Percentiles rank a stretch among this genome's conserved stretches.
Conservation (phyloP, 2,329 filamentous ascomycete genomes). For the Plenodomus lindquistii region DNA sequence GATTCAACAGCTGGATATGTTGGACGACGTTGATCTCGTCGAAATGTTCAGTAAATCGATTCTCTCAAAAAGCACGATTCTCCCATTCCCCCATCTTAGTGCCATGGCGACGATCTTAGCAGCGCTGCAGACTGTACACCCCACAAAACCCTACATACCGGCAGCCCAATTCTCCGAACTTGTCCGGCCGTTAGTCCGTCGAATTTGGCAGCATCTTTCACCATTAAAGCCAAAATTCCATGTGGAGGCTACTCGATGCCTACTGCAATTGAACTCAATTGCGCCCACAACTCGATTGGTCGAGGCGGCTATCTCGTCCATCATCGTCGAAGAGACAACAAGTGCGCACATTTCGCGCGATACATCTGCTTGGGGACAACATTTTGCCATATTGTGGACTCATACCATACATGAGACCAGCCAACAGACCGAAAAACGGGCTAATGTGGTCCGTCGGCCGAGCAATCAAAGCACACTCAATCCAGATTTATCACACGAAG, state of each 20-base stretch:
- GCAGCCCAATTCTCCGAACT: constrained; percentile 61
- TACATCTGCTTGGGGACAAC: constrained; percentile 62
- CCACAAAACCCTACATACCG: constrained; percentile 32
- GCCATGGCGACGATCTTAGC: constrained; percentile 39
- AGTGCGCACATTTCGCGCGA: not conserved
- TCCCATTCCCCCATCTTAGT: constrained; percentile 35
- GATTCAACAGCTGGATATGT: constrained; percentile 24
- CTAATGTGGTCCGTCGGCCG: constrained; percentile 29
- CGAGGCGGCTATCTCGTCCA: constrained; percentile 75
- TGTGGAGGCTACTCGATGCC: constrained; percentile 82
- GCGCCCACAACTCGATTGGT: constrained; percentile 71
- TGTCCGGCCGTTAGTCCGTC: constrained; percentile 68
- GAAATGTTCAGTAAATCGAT: constrained; percentile 30
- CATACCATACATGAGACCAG: constrained; percentile 60
- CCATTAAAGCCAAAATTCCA: constrained; percentile 89
- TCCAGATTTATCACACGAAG: constrained; percentile 47
- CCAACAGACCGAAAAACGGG: constrained; percentile 40
- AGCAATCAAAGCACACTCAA: constrained; percentile 34
- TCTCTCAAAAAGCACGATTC: not conserved
- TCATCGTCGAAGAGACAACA: constrained; percentile 52
- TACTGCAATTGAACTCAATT: constrained; percentile 85
- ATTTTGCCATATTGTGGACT: constrained; percentile 80
- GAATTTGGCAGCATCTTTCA: constrained; percentile 80
- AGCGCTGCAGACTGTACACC: constrained; percentile 35
- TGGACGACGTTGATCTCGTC: constrained; percentile 33